A percentile compares a stretch with the other conserved stretches of the same genome.
Conservation (phyloP, 106 monocot genomes). For the Amphibolis antarctica region DNA sequence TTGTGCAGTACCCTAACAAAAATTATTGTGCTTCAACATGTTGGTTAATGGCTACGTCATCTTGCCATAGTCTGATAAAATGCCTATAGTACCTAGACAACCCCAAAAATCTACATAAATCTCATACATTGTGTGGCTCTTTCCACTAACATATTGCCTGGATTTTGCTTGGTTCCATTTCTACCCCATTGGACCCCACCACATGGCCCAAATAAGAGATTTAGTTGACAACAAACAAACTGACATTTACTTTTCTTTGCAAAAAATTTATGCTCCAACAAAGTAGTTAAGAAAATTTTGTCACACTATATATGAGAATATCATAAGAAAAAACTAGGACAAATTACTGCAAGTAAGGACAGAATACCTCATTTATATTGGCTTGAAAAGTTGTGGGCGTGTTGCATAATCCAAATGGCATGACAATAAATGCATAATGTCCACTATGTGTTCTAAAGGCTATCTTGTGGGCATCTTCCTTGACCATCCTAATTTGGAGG, state of each 20-base stretch:
- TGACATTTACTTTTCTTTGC: not conserved
- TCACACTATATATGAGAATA: not conserved
- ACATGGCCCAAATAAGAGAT: not conserved
- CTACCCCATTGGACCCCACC: not conserved
- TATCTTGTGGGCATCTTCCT: not conserved
- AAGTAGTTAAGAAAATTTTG: not conserved
- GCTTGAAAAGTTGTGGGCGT: not conserved
- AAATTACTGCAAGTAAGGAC: not conserved
- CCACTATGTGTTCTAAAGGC: too few relatives aligned
- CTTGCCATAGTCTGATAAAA: not conserved
- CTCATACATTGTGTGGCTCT: not conserved
- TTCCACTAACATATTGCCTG: not conserved
- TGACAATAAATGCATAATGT: not conserved
- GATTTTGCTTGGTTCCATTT: not conserved
- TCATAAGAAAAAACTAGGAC: not conserved
- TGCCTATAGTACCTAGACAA: not conserved
- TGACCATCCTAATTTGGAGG: not conserved
- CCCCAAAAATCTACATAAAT: constrained; percentile 1
- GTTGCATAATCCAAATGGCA: too few relatives aligned
- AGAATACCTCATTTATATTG: not conserved
- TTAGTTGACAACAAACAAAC: not conserved
- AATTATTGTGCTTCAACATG: not conserved
- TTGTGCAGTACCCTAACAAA: not conserved
- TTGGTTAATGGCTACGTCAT: not conserved
- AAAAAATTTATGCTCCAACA: too few relatives aligned